Evolutionary conservation across 2,329 filamentous ascomycete genomes (phyloP).

Genomic region (Boeremia lycopersici): DNA sequence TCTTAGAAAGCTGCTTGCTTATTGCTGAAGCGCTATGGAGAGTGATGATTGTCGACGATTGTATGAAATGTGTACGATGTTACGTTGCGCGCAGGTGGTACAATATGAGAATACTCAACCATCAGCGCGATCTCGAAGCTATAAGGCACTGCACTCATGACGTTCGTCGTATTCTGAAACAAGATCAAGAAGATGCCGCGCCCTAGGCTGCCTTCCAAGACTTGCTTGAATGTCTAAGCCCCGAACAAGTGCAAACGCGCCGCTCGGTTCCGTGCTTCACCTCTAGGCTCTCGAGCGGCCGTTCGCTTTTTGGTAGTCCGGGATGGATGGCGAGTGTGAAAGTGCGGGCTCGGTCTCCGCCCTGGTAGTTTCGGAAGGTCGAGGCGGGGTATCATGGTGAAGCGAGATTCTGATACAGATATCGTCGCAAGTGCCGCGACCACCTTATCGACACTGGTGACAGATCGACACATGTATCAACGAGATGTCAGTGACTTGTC

Average conservation of each 20-base stretch:
- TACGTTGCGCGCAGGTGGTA: neutral
- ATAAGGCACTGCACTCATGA: constrained; percentile 13
- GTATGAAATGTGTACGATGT: neutral
- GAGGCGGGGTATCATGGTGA: neutral
- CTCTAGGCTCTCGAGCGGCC: neutral
- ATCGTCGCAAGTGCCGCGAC: constrained; percentile 10
- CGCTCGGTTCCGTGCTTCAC: constrained; percentile 10
- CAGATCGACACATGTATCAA: neutral
- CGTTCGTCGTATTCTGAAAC: constrained; percentile 32
- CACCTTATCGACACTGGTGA: neutral
- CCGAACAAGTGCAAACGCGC: constrained; percentile 11
- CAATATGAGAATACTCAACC: neutral
- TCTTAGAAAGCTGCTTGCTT: neutral
- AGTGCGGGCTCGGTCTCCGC: neutral
- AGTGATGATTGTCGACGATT: neutral
- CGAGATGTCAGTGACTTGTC: neutral
- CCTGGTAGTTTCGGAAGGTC: neutral
- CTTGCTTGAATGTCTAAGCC: constrained; percentile 29
- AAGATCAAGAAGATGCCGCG: constrained; percentile 27
- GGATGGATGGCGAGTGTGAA: neutral
- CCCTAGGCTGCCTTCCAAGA: constrained; percentile 17
- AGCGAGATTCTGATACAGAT: constrained; percentile 7
- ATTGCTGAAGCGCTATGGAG: neutral
- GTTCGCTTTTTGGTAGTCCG: neutral
- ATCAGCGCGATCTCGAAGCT: neutral